Conservation (phyloP, 805 yeast species). For the Maudiozyma bulderi region DNA sequence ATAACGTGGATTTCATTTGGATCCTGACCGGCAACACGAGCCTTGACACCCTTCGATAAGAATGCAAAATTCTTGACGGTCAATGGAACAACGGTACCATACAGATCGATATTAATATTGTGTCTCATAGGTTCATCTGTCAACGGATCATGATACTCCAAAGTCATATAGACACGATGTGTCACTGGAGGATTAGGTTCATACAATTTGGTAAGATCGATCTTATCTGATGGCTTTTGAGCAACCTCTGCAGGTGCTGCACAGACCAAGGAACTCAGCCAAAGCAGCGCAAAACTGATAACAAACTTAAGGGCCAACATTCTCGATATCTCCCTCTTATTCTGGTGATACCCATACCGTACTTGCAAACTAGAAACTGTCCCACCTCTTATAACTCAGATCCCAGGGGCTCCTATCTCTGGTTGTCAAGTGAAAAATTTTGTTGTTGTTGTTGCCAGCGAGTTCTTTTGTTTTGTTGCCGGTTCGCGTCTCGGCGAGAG, state of each 20-base stretch:
- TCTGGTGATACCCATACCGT: too few species aligned
- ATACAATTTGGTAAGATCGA: slow-evolving; percentile 12
- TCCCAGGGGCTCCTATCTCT: too few species aligned
- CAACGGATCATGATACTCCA: slow-evolving; percentile 19
- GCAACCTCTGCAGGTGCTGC: neutral
- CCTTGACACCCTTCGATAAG: slow-evolving; percentile 38
- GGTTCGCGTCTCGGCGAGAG: too few species aligned
- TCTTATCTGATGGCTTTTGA: neutral
- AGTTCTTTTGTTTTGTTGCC: too few species aligned
- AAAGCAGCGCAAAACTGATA: neutral
- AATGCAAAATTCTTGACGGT: slow-evolving; percentile 52
- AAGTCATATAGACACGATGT: slow-evolving; percentile 18
- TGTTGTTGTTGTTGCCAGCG: too few species aligned
- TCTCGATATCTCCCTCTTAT: neutral
- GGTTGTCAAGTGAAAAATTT: too few species aligned
- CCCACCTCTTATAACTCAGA: too few species aligned
- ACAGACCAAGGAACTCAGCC: neutral
- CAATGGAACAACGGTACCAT: slow-evolving; percentile 55
- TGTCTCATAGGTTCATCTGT: slow-evolving; percentile 10
- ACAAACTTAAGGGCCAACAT: neutral
- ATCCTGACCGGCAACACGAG: slow-evolving; percentile 21
- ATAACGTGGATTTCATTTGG: slow-evolving; percentile 15
- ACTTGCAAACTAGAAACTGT: too few species aligned
- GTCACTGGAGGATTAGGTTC: slow-evolving; percentile 28
- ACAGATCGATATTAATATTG: slow-evolving; percentile 47